Evolutionary conservation across 257 asterid species (phyloP).

Genomic region (Solanum paucissectum): DNA sequence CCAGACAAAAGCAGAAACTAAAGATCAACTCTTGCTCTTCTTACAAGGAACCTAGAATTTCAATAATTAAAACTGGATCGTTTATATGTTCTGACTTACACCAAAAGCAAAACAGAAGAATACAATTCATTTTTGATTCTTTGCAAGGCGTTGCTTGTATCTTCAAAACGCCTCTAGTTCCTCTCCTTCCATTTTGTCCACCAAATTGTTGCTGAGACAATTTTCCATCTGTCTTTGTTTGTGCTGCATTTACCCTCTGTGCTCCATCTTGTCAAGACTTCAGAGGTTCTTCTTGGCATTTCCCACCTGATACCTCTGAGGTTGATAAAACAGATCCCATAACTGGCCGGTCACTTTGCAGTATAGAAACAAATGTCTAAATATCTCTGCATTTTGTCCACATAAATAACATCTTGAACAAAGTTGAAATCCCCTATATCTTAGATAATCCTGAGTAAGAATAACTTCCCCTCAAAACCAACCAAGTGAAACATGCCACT

Average conservation of each 20-base stretch:
- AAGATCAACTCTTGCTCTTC: neutral
- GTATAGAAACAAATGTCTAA: neutral
- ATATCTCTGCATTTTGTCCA: neutral
- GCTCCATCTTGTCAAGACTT: neutral
- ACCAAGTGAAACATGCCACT: neutral
- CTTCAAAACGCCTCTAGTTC: neutral
- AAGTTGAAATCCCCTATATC: neutral
- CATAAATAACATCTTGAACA: neutral
- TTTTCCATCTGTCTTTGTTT: neutral
- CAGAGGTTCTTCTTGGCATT: neutral
- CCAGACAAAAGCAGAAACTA: neutral
- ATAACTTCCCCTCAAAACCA: neutral
- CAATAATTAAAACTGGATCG: neutral
- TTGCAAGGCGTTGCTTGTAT: neutral
- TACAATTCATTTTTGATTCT: neutral
- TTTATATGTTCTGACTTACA: neutral
- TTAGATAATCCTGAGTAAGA: neutral
- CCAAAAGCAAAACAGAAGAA: neutral
- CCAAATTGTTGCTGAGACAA: neutral
- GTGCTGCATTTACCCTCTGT: neutral
- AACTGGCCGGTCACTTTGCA: neutral
- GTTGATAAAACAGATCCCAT: neutral
- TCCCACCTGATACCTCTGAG: neutral
- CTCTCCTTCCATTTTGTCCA: neutral
- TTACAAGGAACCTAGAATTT: neutral